A percentile compares a stretch with the other conserved stretches of the same genome.
Conservation (phyloP, 2,329 filamentous ascomycete species). For the Phyllosticta capitalensis region DNA sequence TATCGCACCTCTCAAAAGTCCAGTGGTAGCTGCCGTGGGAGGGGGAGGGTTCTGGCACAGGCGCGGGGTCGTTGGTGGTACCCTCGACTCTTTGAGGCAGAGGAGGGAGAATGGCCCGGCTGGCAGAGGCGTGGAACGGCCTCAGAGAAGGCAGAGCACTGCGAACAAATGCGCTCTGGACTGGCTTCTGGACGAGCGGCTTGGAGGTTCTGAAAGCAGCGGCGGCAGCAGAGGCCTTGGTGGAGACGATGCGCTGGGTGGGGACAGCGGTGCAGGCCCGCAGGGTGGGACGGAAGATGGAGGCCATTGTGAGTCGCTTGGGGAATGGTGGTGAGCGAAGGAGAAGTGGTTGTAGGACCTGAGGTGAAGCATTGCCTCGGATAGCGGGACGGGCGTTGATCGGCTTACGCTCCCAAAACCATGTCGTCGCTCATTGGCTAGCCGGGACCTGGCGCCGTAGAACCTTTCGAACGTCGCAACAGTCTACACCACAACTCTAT, state of each 20-base stretch:
- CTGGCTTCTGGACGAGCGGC: constrained; percentile 25
- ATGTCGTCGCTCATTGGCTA: constrained; percentile 3
- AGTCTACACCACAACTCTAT: constrained; percentile 32
- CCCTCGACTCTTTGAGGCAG: constrained; percentile 78
- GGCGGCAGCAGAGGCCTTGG: constrained; percentile 23
- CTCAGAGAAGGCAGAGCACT: constrained; percentile 35
- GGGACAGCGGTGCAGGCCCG: constrained; percentile 34
- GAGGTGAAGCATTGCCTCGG: constrained; percentile 9
- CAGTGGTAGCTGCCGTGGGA: constrained; percentile 96
- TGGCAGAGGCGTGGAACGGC: constrained; percentile 78
- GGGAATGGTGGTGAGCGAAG: neutral
- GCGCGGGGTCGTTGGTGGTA: constrained; percentile 76
- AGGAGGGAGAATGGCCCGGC: constrained; percentile 68
- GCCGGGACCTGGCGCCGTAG: constrained; percentile 1
- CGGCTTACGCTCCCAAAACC: constrained; percentile 7
- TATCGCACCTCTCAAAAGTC: constrained; percentile 71
- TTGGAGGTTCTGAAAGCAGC: constrained; percentile 26
- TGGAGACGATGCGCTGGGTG: constrained; percentile 36
- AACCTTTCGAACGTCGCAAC: constrained; percentile 7
- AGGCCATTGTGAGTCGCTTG: constrained; percentile 37
- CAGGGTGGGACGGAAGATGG: constrained; percentile 41
- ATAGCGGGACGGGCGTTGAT: constrained; percentile 5
- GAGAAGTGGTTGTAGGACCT: neutral
- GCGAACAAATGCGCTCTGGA: constrained; percentile 32
- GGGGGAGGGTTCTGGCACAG: constrained; percentile 61